Evolutionary conservation across 495 filamentous ascomycete species (phyloP).

Genomic region (Annulohypoxylon stygium): DNA sequence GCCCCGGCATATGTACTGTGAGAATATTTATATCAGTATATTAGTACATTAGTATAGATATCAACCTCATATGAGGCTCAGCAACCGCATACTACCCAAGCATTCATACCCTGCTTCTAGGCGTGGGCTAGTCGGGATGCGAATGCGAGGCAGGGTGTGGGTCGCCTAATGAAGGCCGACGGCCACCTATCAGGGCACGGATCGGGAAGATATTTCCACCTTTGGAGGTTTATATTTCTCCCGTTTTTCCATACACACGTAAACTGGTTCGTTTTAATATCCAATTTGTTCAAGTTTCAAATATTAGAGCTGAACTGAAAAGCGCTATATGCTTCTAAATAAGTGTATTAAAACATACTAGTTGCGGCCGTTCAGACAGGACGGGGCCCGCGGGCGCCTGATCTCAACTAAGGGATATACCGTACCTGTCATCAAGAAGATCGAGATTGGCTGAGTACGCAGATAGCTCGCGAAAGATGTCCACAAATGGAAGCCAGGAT

Average conservation of each 20-base stretch:
- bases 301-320: not conserved
- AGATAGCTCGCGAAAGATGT: not conserved
- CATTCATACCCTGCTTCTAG: not conserved
- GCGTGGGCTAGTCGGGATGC: not conserved
- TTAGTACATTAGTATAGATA: slow-evolving; percentile 9
- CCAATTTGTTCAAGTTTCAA: not conserved
- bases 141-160: slow-evolving; percentile 24
- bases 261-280: not conserved
- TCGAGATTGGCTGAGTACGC: not conserved
- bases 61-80: slow-evolving; percentile 13
- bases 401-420: not conserved
- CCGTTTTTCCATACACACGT: not conserved
- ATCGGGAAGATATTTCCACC: not conserved
- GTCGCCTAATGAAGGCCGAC: slow-evolving; percentile 6
- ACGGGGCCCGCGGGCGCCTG: not conserved
- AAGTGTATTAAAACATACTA: not conserved
- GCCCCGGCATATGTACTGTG: not conserved
- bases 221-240: not conserved
- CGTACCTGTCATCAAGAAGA: not conserved
- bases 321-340: not conserved
- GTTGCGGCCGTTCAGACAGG: not conserved
- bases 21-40: slow-evolving; percentile 13
- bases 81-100: not conserved
- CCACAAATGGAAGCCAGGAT: not conserved
- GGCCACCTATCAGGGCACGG: slow-evolving; percentile 10